Evolutionary conservation across 176 grass and related monocot genomes (phyloP).

Genomic region (Zea luxurians): DNA sequence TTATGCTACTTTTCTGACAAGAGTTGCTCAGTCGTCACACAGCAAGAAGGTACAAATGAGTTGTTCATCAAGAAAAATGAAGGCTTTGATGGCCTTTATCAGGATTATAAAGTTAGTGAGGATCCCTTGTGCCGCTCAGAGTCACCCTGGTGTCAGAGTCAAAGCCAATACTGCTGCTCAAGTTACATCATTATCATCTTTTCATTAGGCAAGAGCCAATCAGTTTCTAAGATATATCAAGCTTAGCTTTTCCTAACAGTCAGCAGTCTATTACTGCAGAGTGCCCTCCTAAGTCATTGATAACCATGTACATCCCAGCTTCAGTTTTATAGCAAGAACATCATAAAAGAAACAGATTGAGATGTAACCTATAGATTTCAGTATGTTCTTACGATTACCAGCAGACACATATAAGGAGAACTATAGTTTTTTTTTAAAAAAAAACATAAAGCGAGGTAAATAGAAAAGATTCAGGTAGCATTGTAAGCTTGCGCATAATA

Average conservation of each 20-base stretch:
- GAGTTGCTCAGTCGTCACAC: neutral
- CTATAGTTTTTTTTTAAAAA: neutral
- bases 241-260: neutral
- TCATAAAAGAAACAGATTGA: slow-evolving; percentile 1
- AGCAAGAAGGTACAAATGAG: neutral
- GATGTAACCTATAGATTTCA: slow-evolving; percentile 8
- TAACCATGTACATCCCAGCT: neutral
- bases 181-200: neutral
- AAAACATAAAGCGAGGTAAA: slow-evolving; percentile 4
- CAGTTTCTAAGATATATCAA: slow-evolving; percentile 3
- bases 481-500: slow-evolving; percentile 15
- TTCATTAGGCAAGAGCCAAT: neutral
- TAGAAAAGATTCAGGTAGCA: neutral
- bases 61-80: neutral
- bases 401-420: slow-evolving; percentile 8
- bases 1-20: slow-evolving; percentile 19
- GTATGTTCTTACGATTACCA: neutral
- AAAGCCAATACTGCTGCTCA: slow-evolving; percentile 1
- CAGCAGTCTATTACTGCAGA: neutral
- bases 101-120: neutral
- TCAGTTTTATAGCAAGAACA: slow-evolving; percentile 16
- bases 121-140: neutral
- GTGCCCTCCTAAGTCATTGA: neutral
- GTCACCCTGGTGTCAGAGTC: neutral
- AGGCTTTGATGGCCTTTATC: slow-evolving; percentile 1